These are phyloP conservation scores for Botryotinia narcissicola DNA, from an alignment of 2,329 filamentous ascomycete genomes.

Conservation along the genomic window DNA sequence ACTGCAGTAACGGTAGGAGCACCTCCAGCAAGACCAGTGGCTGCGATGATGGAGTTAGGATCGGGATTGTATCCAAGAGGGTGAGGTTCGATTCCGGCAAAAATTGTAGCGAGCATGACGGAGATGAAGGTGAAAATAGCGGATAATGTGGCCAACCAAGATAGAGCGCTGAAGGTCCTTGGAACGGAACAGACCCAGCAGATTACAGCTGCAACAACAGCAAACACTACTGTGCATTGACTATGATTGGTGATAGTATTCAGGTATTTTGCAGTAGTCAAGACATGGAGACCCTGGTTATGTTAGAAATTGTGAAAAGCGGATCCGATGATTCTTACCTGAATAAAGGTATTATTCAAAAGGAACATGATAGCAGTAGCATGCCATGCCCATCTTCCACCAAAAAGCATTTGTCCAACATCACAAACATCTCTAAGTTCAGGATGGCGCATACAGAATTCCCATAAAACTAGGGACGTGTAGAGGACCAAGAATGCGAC, in stretches of 20 bases:
- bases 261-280: slow-evolving; percentile 81
- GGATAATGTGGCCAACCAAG: slow-evolving; percentile 74
- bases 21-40: slow-evolving; percentile 45
- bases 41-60: slow-evolving; percentile 39
- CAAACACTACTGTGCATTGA: slow-evolving; percentile 77
- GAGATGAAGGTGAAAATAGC: slow-evolving; percentile 89
- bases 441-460: slow-evolving; percentile 87
- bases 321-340: slow-evolving; percentile 47
- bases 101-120: slow-evolving; percentile 78
- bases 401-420: slow-evolving; percentile 93
- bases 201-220: slow-evolving; percentile 69
- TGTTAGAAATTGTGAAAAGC: not conserved
- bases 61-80: slow-evolving; percentile 64
- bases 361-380: slow-evolving; percentile 81
- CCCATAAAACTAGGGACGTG: slow-evolving; percentile 69
- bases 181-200: slow-evolving; percentile 80
- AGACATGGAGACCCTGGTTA: slow-evolving; percentile 68
- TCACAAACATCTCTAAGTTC: slow-evolving; percentile 92
- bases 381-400: slow-evolving; percentile 73
- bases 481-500: slow-evolving; percentile 79
- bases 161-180: slow-evolving; percentile 77
- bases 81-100: slow-evolving; percentile 72
- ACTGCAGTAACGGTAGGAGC: slow-evolving; percentile 66
- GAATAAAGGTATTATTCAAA: slow-evolving; percentile 90
- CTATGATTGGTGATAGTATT: slow-evolving; percentile 79